Percentiles rank a stretch among this genome's conserved stretches.
Evolutionary conservation across 139 green algal genomes (phyloP).

Genomic region (Chlorokybus atmophyticus): DNA sequence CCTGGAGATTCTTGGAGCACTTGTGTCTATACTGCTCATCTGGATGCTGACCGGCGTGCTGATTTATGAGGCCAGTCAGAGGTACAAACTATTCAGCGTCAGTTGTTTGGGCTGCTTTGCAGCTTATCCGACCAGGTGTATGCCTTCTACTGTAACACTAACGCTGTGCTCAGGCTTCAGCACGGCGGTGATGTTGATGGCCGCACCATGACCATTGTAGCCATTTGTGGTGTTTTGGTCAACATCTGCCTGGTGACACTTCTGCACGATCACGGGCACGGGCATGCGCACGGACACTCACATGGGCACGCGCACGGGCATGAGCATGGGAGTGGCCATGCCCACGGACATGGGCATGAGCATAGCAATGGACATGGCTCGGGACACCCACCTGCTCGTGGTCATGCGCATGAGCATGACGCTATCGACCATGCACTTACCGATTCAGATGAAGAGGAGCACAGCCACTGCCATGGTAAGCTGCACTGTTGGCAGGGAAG

Average conservation of each 20-base stretch:
- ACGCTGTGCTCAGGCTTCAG: too few relatives aligned
- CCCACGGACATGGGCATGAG: conserved; percentile 24
- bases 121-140: too few relatives aligned
- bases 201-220: conserved; percentile 75
- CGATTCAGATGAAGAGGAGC: background rate
- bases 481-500: too few relatives aligned
- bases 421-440: background rate
- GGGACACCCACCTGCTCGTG: background rate
- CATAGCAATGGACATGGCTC: conserved; percentile 17
- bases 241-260: conserved; percentile 53
- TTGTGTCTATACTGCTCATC: conserved; percentile 68
- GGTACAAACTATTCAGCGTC: conserved; percentile 17
- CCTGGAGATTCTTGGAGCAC: conserved; percentile 77
- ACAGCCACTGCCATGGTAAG: conserved; percentile 2
- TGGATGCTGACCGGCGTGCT: conserved; percentile 81
- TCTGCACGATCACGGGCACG: conserved; percentile 27
- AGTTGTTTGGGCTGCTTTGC: too few relatives aligned
- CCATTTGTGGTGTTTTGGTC: conserved; percentile 55
- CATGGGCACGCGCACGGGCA: conserved; percentile 9
- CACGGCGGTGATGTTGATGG: conserved; percentile 22
- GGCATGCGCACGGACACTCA: conserved; percentile 21
- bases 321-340: background rate
- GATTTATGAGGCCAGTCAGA: conserved; percentile 64
- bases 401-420: background rate
- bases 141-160: too few relatives aligned